These are phyloP conservation scores for Fusarium palustre DNA, from an alignment of 2,329 filamentous ascomycete species.

Conservation along the genomic window DNA sequence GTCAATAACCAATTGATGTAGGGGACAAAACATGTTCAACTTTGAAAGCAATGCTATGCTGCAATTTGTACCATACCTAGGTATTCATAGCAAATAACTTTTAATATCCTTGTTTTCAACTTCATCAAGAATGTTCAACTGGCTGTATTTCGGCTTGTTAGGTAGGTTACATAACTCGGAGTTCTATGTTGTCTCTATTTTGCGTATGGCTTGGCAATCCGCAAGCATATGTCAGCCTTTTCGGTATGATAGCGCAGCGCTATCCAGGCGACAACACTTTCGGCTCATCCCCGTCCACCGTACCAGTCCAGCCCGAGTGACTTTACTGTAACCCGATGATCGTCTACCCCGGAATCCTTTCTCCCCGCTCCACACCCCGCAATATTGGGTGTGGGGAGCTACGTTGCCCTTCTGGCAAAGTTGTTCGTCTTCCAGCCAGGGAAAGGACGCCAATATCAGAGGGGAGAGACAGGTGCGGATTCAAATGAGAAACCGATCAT, in stretches of 20 bases:
- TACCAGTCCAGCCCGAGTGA: too few relatives aligned
- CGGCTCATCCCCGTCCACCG: neutral
- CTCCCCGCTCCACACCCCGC: neutral
- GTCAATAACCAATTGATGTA: neutral
- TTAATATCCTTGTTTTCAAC: neutral
- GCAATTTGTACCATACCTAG: too few relatives aligned
- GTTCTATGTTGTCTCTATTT: accelerated
- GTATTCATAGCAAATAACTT: too few relatives aligned
- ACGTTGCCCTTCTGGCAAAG: neutral
- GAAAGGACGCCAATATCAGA: too few relatives aligned
- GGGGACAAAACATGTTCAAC: too few relatives aligned
- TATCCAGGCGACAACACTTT: neutral
- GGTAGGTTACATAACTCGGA: neutral
- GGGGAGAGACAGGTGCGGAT: neutral
- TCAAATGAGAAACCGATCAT: neutral
- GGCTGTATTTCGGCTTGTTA: accelerated
- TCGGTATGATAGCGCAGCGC: neutral
- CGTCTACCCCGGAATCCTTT: neutral
- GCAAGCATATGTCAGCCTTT: neutral
- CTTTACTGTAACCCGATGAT: neutral
- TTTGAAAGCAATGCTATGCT: too few relatives aligned
- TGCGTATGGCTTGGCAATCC: accelerated
- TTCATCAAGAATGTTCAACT: accelerated
- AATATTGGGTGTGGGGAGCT: neutral
- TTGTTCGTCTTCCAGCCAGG: neutral